These are phyloP conservation scores for Monosporascus ibericus DNA, from an alignment of 2,329 filamentous ascomycete species.

Conservation along the genomic window DNA sequence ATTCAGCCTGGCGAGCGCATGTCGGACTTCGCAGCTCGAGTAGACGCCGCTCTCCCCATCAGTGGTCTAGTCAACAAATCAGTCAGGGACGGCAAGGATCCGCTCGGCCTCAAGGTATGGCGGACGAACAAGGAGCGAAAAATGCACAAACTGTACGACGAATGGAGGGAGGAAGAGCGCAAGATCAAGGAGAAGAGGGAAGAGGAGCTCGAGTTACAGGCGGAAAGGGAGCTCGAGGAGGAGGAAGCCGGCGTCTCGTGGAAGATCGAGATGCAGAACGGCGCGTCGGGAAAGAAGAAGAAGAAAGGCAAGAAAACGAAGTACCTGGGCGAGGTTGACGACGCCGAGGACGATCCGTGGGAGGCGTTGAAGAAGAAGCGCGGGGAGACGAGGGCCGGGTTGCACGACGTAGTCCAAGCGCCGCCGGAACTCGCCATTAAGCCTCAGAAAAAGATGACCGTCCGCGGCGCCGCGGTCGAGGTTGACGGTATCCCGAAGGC, in stretches of 20 bases:
- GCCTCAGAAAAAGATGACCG: slow-evolving; percentile 58
- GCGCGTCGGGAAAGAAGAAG: slow-evolving; percentile 34
- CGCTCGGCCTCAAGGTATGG: slow-evolving; percentile 58
- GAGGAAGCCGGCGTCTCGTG: slow-evolving; percentile 44
- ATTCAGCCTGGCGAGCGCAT: slow-evolving; percentile 82
- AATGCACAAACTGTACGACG: slow-evolving; percentile 73
- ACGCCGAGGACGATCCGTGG: slow-evolving; percentile 68
- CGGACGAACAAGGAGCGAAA: slow-evolving; percentile 79
- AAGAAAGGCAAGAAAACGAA: slow-evolving; percentile 36
- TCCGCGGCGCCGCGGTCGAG: slow-evolving; percentile 57
- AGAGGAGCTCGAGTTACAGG: slow-evolving; percentile 59
- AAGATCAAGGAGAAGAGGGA: slow-evolving; percentile 58
- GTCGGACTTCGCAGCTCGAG: slow-evolving; percentile 73
- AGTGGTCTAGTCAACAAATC: slow-evolving; percentile 61
- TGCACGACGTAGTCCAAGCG: slow-evolving; percentile 62
- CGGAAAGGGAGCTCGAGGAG: slow-evolving; percentile 57
- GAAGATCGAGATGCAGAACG: slow-evolving; percentile 40
- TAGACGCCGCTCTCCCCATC: slow-evolving; percentile 78
- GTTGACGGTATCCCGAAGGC: slow-evolving; percentile 63
- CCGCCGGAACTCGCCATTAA: slow-evolving; percentile 67
- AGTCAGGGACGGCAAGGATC: slow-evolving; percentile 54
- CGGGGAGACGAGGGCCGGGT: slow-evolving; percentile 45
- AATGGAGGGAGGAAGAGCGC: slow-evolving; percentile 64
- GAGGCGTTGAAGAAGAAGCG: slow-evolving; percentile 62
- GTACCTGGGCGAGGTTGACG: slow-evolving; percentile 35